These are phyloP conservation scores for Protoeuglena noctilucae DNA, from an alignment of 139 green algal species.

Conservation along the genomic window DNA sequence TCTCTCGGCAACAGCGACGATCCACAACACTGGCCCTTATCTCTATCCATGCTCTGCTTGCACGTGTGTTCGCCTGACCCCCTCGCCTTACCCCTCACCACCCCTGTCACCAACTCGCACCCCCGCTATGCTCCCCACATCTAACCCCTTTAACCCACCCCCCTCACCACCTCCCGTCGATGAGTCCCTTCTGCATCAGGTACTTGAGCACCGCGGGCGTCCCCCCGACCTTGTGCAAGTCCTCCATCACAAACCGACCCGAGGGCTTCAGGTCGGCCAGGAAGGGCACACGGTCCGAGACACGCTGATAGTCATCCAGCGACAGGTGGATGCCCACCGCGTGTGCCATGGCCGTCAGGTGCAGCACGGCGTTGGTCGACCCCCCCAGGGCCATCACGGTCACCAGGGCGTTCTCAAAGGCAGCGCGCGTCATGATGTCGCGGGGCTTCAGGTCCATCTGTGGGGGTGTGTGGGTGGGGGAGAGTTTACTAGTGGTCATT, in stretches of 20 bases:
- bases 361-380: constrained; percentile 81
- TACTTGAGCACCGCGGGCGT: constrained; percentile 93
- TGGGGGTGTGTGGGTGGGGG: too few relatives aligned
- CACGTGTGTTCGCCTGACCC: too few relatives aligned
- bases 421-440: constrained; percentile 79
- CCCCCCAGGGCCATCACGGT: constrained; percentile 80
- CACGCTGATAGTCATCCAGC: constrained; percentile 89
- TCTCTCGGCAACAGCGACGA: too few relatives aligned
- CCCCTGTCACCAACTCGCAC: too few relatives aligned
- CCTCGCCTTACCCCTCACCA: too few relatives aligned
- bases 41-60: too few relatives aligned
- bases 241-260: constrained; percentile 97
- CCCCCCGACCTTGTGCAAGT: constrained; percentile 90
- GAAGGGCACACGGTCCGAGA: constrained; percentile 77
- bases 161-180: constrained; percentile 79
- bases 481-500: too few relatives aligned
- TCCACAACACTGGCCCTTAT: too few relatives aligned
- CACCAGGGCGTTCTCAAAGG: constrained; percentile 95
- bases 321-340: constrained; percentile 55
- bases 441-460: constrained; percentile 79
- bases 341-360: constrained; percentile 34
- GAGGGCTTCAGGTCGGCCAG: constrained; percentile 91
- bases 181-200: constrained; percentile 67
- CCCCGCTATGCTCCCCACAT: too few relatives aligned
- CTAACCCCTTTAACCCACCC: too few relatives aligned